Conservation (phyloP, 169 alveolate genomes). For the Plasmodium blacklocki region DNA sequence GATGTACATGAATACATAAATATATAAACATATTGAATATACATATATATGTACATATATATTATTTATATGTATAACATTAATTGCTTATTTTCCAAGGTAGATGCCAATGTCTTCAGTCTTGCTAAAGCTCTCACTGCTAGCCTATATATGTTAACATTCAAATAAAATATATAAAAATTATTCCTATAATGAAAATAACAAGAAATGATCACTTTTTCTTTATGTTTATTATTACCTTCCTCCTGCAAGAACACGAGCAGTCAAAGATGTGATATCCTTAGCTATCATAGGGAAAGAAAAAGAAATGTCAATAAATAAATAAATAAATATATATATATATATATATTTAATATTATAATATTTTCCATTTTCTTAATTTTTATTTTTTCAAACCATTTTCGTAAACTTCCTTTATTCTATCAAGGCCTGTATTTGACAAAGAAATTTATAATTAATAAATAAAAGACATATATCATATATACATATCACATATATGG, state of each 20-base stretch:
- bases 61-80: constrained; percentile 34
- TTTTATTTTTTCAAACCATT: constrained; percentile 41
- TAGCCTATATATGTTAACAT: constrained; percentile 10
- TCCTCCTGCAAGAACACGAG: constrained; percentile 70
- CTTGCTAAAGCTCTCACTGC: constrained; percentile 69
- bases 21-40: constrained; percentile 3
- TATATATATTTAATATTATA: neutral
- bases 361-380: neutral
- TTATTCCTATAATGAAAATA: neutral
- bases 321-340: neutral
- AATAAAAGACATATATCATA: neutral
- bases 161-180: neutral
- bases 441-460: neutral
- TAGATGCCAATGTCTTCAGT: constrained; percentile 63
- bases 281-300: constrained; percentile 25
- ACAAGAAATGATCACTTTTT: neutral
- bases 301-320: neutral
- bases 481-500: neutral
- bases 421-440: constrained; percentile 49
- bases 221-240: constrained; percentile 28
- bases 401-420: constrained; percentile 58
- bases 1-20: constrained; percentile 3
- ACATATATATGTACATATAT: constrained; percentile 1
- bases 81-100: constrained; percentile 64
- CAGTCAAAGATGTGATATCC: constrained; percentile 73